These are phyloP conservation scores for Lumnitzera racemosa DNA, from an alignment of 345 rosid species.

Conservation along the genomic window DNA sequence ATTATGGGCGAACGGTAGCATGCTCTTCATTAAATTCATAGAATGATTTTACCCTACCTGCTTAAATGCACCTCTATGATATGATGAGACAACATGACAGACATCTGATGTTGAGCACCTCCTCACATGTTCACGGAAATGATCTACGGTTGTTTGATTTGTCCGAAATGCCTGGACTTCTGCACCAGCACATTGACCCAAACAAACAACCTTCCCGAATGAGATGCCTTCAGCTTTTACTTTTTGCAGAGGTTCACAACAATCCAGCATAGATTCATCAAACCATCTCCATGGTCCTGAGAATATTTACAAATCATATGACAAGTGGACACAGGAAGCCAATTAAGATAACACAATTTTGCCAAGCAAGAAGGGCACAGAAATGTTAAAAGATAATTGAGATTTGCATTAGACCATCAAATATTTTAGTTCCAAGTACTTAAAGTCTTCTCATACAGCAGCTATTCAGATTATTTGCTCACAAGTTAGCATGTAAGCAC, in stretches of 20 bases:
- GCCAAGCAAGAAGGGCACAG: background rate
- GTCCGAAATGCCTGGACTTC: slow-evolving; percentile 71
- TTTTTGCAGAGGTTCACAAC: slow-evolving; percentile 66
- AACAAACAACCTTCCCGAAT: slow-evolving; percentile 68
- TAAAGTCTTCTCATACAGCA: no score
- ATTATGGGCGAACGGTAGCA: no score
- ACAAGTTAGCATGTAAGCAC: no score
- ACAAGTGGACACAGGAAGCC: background rate
- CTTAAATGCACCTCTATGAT: slow-evolving; percentile 48
- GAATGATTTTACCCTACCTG: slow-evolving; percentile 28
- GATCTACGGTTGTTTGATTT: slow-evolving; percentile 55
- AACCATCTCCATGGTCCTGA: slow-evolving; percentile 96
- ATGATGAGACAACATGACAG: slow-evolving; percentile 62
- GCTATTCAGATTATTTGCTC: no score
- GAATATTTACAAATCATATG: background rate
- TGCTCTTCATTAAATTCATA: no score
- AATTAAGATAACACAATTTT: background rate
- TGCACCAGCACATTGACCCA: slow-evolving; percentile 71
- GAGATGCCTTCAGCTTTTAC: slow-evolving; percentile 67
- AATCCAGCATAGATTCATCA: slow-evolving; percentile 78
- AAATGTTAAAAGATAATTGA: no score
- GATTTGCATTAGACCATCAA: no score
- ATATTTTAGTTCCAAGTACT: no score
- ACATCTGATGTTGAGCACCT: slow-evolving; percentile 52
- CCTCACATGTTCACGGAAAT: slow-evolving; percentile 44